phyloP scores from a whole-genome alignment of 306 rosid species.

The Cicer pinnatifidum region DNA sequence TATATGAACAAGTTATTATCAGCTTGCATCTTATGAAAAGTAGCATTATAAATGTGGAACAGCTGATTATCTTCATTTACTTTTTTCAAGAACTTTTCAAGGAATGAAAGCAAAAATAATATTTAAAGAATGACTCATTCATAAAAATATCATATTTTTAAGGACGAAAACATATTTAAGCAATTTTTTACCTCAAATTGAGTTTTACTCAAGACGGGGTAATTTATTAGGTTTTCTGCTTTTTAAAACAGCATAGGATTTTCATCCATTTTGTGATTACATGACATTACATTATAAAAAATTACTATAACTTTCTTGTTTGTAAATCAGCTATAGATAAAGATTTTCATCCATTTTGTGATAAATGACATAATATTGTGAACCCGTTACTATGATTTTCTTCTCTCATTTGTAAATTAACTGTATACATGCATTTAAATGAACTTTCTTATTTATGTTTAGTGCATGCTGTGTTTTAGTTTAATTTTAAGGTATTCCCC shows the following conservation, averaged over 20 bases:
- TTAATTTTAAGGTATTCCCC: not conserved
- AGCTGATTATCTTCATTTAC: constrained; percentile 10
- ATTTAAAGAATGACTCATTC: not conserved
- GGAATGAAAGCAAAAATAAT: no score
- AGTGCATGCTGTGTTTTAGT: constrained; percentile 1
- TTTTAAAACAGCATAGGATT: not conserved
- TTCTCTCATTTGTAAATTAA: not conserved
- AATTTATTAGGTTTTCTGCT: not conserved
- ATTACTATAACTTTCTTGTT: not conserved
- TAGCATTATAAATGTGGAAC: constrained; percentile 5
- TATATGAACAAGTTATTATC: constrained; percentile 39
- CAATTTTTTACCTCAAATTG: not conserved
- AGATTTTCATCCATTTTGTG: constrained; percentile 15
- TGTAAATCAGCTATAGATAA: not conserved
- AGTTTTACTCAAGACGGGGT: constrained; percentile 5
- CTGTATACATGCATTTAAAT: constrained; percentile 5
- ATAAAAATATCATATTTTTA: no score
- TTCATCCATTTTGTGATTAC: constrained; percentile 32
- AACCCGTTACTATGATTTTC: constrained; percentile 2
- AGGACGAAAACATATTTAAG: not conserved
- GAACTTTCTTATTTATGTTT: constrained; percentile 8
- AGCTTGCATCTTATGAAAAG: constrained; percentile 30
- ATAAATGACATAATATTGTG: constrained; percentile 21
- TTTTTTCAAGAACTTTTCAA: not conserved
- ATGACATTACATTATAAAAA: constrained; percentile 17